Conservation (phyloP, 495 filamentous ascomycete species). For the Diplogelasinospora grovesii region DNA sequence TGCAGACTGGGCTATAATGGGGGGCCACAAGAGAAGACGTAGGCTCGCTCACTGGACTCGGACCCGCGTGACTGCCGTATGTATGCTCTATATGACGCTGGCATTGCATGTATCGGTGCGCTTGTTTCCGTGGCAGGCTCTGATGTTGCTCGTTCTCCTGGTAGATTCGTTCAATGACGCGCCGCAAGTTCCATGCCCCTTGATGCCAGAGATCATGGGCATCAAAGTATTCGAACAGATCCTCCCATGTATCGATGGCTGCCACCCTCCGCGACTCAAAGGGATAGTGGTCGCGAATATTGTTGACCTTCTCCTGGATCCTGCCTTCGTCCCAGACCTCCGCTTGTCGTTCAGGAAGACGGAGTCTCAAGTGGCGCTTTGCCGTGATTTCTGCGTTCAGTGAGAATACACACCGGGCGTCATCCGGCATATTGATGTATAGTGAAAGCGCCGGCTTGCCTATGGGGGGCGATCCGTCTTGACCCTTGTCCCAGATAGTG, state of each 20-base stretch:
- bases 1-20: no score
- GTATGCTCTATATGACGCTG: no score
- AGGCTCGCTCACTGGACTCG: no score
- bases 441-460: conserved; percentile 12
- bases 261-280: conserved; percentile 24
- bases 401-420: conserved; percentile 29
- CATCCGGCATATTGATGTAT: conserved; percentile 22
- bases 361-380: conserved; percentile 19
- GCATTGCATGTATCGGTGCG: no score
- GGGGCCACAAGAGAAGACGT: no score
- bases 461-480: no score
- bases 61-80: no score
- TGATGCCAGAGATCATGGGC: conserved; percentile 39
- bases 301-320: conserved; percentile 22
- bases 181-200: conserved; percentile 39
- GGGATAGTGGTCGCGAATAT: conserved; percentile 26
- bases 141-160: conserved; percentile 29
- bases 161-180: conserved; percentile 24
- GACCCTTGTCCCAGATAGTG: neutral
- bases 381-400: conserved; percentile 15
- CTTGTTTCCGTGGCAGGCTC: no score
- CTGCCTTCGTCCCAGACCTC: conserved; percentile 11
- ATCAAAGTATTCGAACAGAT: conserved; percentile 50
- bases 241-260: conserved; percentile 14
- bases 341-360: conserved; percentile 17